Conservation (phyloP, 805 yeast species). For the Lipomyces mesembrius region DNA sequence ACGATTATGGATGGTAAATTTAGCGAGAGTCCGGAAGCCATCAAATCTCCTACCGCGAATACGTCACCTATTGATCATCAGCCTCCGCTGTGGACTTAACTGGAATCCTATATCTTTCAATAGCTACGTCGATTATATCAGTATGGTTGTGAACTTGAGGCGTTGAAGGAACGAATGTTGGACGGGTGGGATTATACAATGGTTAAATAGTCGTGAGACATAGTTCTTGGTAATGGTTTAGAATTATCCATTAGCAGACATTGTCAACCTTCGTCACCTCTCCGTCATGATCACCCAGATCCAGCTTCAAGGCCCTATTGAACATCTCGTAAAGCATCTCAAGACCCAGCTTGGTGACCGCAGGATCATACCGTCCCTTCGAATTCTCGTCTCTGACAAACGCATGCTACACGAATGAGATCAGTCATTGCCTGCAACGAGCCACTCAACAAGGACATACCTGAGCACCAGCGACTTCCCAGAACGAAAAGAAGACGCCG, state of each 20-base stretch:
- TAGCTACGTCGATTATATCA: not conserved
- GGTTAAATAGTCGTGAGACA: not conserved
- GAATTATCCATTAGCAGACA: constrained; percentile 55
- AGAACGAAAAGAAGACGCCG: constrained; percentile 67
- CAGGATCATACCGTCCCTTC: constrained; percentile 84
- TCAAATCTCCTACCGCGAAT: constrained; percentile 25
- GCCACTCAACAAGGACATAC: constrained; percentile 8
- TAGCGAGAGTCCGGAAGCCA: constrained; percentile 30
- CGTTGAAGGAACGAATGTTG: not conserved
- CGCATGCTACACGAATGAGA: constrained; percentile 61
- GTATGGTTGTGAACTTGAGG: not conserved
- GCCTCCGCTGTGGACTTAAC: constrained; percentile 10
- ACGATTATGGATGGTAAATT: constrained; percentile 34
- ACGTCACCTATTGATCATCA: constrained; percentile 19
- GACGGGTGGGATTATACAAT: not conserved
- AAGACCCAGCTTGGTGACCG: constrained; percentile 67
- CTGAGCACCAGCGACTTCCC: constrained; percentile 72
- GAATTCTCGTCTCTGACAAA: constrained; percentile 78
- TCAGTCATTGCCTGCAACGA: constrained; percentile 1
- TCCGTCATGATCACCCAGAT: constrained; percentile 67
- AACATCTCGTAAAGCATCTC: constrained; percentile 73
- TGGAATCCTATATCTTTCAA: not conserved
- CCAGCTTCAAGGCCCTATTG: constrained; percentile 66
- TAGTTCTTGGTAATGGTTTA: not conserved
- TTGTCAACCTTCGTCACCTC: constrained; percentile 58